Conservation (phyloP, 208 protist species). For the Crithidia brevicula region DNA sequence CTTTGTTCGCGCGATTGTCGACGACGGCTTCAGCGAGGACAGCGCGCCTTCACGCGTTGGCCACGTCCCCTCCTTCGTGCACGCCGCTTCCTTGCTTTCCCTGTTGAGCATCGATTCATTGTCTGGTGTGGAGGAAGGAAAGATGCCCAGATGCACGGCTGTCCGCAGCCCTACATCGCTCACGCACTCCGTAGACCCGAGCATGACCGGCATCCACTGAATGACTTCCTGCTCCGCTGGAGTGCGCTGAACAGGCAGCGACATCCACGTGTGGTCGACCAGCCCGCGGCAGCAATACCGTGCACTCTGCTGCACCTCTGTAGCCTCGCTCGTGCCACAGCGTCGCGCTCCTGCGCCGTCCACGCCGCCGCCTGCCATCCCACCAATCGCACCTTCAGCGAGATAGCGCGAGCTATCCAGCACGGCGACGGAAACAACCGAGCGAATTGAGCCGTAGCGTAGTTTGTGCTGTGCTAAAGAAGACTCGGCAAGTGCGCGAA, state of each 20-base stretch:
- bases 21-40: conserved; percentile 21
- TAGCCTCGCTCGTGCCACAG: background rate
- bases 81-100: background rate
- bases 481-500: conserved; percentile 55
- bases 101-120: background rate
- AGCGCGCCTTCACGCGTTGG: conserved; percentile 35
- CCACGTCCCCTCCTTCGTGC: conserved; percentile 1
- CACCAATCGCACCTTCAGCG: background rate
- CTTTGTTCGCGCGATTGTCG: background rate
- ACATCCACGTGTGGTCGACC: conserved; percentile 75
- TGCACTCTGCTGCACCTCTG: conserved; percentile 13
- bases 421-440: conserved; percentile 70
- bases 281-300: conserved; percentile 54
- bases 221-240: conserved; percentile 60
- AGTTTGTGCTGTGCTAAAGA: conserved; percentile 75
- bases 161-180: conserved; percentile 70
- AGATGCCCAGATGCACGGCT: conserved; percentile 73
- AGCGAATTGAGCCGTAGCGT: conserved; percentile 59
- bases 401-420: conserved; percentile 29
- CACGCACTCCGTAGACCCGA: conserved; percentile 69
- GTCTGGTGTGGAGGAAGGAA: conserved; percentile 26
- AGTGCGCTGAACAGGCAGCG: conserved; percentile 54
- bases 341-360: conserved; percentile 2
- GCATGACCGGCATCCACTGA: conserved; percentile 73
- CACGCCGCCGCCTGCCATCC: background rate